Evolutionary conservation across 192 early-diverging fungal genomes (phyloP).

Genomic region (Backusella liffmaniae): DNA sequence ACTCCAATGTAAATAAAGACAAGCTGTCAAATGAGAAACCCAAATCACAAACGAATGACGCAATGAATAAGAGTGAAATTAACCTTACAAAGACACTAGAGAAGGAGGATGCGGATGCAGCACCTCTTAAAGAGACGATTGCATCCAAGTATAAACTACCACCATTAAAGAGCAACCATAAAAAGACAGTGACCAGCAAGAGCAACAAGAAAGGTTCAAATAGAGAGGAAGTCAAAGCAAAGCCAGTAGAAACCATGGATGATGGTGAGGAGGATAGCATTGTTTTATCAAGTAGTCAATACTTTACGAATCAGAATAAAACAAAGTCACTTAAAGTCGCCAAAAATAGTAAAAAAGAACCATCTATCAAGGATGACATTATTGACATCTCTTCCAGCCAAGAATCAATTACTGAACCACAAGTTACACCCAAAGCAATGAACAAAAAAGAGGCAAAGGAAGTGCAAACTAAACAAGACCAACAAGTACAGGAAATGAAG

Average conservation of each 20-base stretch:
- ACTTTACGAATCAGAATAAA: neutral
- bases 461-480: neutral
- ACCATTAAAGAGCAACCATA: neutral
- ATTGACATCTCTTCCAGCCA: neutral
- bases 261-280: neutral
- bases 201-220: neutral
- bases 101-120: neutral
- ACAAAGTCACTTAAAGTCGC: neutral
- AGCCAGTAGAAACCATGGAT: neutral
- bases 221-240: neutral
- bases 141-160: neutral
- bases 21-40: neutral
- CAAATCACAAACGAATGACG: neutral
- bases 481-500: neutral
- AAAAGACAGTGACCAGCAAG: neutral
- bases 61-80: neutral
- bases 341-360: neutral
- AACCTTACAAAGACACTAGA: neutral
- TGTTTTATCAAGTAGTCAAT: neutral
- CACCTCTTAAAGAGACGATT: neutral
- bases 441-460: conserved; percentile 42
- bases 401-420: neutral
- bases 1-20: neutral
- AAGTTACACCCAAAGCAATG: conserved; percentile 48
- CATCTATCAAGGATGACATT: neutral